Percentiles rank a stretch among this genome's conserved stretches.
phyloP scores from a whole-genome alignment of 2,329 filamentous ascomycete genomes.

The Cladosporium velox region DNA sequence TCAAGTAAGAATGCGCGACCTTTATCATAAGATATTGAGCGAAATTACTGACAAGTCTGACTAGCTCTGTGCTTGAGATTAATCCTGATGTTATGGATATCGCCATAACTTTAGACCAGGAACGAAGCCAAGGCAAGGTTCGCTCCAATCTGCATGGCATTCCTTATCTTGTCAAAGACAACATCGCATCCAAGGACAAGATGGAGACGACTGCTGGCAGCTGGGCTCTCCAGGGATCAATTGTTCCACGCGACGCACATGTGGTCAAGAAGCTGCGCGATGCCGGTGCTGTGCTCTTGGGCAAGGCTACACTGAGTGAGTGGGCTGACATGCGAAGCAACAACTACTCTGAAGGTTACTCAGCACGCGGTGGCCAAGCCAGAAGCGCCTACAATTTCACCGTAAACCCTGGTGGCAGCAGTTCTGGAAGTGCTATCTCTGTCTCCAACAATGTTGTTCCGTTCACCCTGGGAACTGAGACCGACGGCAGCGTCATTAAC shows the following conservation, averaged over 20 bases:
- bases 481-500: slow-evolving; percentile 68
- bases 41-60: slow-evolving; percentile 15
- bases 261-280: slow-evolving; percentile 63
- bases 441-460: slow-evolving; percentile 64
- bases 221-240: slow-evolving; percentile 65
- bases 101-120: slow-evolving; percentile 60
- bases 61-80: slow-evolving; percentile 58
- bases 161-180: slow-evolving; percentile 74
- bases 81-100: slow-evolving; percentile 69
- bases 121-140: slow-evolving; percentile 58
- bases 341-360: slow-evolving; percentile 69
- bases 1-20: slow-evolving; percentile 54
- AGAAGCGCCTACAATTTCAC: slow-evolving; percentile 69
- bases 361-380: slow-evolving; percentile 63
- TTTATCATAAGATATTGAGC: slow-evolving; percentile 21
- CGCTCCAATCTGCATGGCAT: slow-evolving; percentile 74
- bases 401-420: slow-evolving; percentile 67
- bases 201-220: slow-evolving; percentile 75
- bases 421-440: slow-evolving; percentile 65
- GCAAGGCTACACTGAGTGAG: slow-evolving; percentile 70
- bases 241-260: slow-evolving; percentile 67
- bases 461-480: slow-evolving; percentile 72
- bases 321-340: slow-evolving; percentile 73
- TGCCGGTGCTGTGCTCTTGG: slow-evolving; percentile 69
- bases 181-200: slow-evolving; percentile 67